Evolutionary conservation across 1,284 basidiomycete species (phyloP), one percentile per base, ranked within the genome.

Genomic region (Volvariella volvacea): DNA sequence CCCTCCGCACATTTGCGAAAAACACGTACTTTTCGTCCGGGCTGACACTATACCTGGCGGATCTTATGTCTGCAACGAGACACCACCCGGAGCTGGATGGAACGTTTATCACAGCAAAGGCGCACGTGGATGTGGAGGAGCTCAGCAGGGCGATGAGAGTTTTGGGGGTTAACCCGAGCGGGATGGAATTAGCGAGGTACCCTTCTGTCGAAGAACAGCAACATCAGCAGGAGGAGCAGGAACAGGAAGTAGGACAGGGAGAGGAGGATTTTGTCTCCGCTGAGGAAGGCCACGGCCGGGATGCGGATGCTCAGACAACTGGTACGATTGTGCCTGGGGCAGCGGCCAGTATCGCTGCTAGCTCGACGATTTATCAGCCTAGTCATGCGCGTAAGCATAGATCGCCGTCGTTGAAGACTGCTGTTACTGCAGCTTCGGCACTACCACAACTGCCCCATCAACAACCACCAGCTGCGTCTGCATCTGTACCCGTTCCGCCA

Each of bases 61-160:
- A 88, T 57, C 67, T 89, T 22, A 79, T 90, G 50, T 73, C 80
- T 22, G 84, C 87, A 2, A 71, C 79, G 17, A 74, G 86, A 3
- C 82, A 88, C 53, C 78, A 85, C 55, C 75, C 77, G 1, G 70
- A 76, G 43, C 64, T 90, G 12, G 87, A 90, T 49, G 81, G 73
- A 3, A 78, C 74, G 46, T 64, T 87, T 43, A 67, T 90, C 34
- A 84, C 79, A 1, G 70, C 70, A 16, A 71, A 70, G 22, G 73
- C 80, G 0, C 70, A 73, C 48, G 65, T 67, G 44, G 83, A 88
- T 48, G 78, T 78, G 8, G 71, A 77, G 48, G 74, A 70, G 17
- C 67, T 89, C 22, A 68, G 75, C 8, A 71, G 79, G 14, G 86
- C 85, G 2, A 71, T 70, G 44, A 69, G 83, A 15, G 73, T 88